phyloP scores from a whole-genome alignment of 2,329 filamentous ascomycete species.

The Camillea tinctor region DNA sequence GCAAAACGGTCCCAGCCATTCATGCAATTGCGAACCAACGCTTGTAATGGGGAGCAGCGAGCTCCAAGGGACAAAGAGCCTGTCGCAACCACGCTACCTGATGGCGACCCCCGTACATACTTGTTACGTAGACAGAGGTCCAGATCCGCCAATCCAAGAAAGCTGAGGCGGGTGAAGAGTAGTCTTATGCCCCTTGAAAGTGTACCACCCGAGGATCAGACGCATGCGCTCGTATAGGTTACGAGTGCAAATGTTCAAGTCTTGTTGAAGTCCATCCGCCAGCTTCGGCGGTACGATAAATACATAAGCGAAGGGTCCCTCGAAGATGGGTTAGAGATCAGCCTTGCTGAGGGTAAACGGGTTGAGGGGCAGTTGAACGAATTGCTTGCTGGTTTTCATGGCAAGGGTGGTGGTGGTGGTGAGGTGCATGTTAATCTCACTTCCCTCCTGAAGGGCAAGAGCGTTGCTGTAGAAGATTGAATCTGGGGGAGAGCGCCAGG shows the following conservation, averaged over 20 bases:
- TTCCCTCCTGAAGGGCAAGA: conserved; percentile 22
- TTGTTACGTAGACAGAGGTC: conserved; percentile 34
- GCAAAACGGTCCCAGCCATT: conserved; percentile 3
- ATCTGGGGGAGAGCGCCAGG: background rate
- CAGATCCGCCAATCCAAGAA: conserved; percentile 21
- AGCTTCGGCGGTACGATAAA: conserved; percentile 21
- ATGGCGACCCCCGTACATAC: conserved; percentile 32
- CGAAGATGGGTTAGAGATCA: conserved; percentile 29
- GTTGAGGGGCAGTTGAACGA: conserved; percentile 24
- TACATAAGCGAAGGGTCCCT: conserved; percentile 25
- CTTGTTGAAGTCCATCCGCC: conserved; percentile 10
- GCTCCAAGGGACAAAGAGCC: conserved; percentile 20
- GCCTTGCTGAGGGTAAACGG: conserved; percentile 19
- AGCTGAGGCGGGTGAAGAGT: conserved; percentile 29
- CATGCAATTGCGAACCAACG: conserved; percentile 7
- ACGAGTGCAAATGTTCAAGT: conserved; percentile 8
- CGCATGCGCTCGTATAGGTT: conserved; percentile 13
- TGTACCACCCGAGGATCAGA: conserved; percentile 18
- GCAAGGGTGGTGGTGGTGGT: background rate
- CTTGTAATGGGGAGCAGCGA: conserved; percentile 1
- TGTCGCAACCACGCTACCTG: conserved; percentile 26
- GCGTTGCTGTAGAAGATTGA: background rate
- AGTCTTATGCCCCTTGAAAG: conserved; percentile 31
- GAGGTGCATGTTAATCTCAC: conserved; percentile 17
- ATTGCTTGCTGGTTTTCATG: conserved; percentile 16